Evolutionary conservation across 2,329 filamentous ascomycete species (phyloP).

Genomic region (Sarocladium brachiariae): DNA sequence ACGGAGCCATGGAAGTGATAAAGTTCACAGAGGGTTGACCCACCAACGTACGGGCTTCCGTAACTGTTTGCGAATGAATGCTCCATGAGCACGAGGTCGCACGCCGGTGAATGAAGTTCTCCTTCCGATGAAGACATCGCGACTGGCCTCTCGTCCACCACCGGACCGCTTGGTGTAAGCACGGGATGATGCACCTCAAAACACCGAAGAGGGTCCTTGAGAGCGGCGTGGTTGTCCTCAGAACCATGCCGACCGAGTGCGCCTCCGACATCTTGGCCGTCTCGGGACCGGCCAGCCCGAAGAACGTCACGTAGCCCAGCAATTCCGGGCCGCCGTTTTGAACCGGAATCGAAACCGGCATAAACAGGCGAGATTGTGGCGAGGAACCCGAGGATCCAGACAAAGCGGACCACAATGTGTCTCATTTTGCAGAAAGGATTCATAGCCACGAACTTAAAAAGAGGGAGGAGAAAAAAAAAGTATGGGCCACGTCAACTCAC

Average conservation of each 20-base stretch:
- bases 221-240: background rate
- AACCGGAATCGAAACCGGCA: constrained; percentile 6
- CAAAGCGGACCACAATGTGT: constrained; percentile 2
- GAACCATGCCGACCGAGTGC: background rate
- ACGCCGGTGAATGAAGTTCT: constrained; percentile 21
- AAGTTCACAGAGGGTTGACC: constrained; percentile 21
- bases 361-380: background rate
- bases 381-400: constrained; percentile 1
- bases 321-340: background rate
- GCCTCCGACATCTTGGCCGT: background rate
- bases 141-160: constrained; percentile 9
- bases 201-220: constrained; percentile 35
- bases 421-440: background rate
- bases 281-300: background rate
- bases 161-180: constrained; percentile 37
- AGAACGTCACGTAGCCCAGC: background rate
- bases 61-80: constrained; percentile 68
- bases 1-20: background rate
- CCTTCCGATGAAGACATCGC: constrained; percentile 10
- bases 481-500: background rate
- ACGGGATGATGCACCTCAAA: constrained; percentile 66
- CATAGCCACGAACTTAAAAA: constrained; percentile 3
- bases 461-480: background rate
- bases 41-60: constrained; percentile 65
- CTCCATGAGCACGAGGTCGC: constrained; percentile 57